A percentile compares a stretch with the other conserved stretches of the same genome.
phyloP scores from a whole-genome alignment of 1,139 yeast species.

The Saccharomyces uvarum region DNA sequence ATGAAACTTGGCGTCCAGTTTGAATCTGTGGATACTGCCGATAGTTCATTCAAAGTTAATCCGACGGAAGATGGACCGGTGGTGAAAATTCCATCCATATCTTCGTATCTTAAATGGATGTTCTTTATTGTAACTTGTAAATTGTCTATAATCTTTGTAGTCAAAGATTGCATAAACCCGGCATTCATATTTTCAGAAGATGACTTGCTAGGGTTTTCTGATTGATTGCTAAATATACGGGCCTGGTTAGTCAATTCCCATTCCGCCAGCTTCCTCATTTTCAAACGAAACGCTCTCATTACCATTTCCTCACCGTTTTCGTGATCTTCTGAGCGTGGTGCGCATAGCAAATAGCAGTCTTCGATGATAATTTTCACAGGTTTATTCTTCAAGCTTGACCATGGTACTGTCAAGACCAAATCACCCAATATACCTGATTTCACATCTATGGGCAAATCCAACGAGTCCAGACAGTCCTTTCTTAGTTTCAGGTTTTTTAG shows the following conservation, averaged over 20 bases:
- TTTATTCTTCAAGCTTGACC: constrained; percentile 89
- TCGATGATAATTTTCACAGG: constrained; percentile 90
- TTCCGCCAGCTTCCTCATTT: constrained; percentile 58
- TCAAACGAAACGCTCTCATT: constrained; percentile 55
- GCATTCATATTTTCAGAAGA: constrained; percentile 60
- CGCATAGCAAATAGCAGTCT: constrained; percentile 75
- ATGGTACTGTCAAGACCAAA: constrained; percentile 84
- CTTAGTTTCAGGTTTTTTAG: constrained; percentile 68
- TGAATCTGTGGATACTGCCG: constrained; percentile 85
- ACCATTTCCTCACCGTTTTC: constrained; percentile 62
- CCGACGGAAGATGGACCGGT: constrained; percentile 79
- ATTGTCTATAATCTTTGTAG: constrained; percentile 87
- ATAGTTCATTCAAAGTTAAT: constrained; percentile 70
- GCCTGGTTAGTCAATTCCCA: constrained; percentile 53
- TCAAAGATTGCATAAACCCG: constrained; percentile 76
- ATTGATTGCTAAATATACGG: background rate
- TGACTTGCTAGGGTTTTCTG: constrained; percentile 23
- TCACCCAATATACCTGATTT: constrained; percentile 87
- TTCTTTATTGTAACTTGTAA: constrained; percentile 87
- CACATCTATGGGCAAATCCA: constrained; percentile 83
- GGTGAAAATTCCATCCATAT: constrained; percentile 49
- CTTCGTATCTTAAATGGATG: constrained; percentile 89
- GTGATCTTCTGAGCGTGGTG: constrained; percentile 53
- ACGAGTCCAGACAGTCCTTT: constrained; percentile 66
- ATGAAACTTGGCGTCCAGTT: constrained; percentile 84